These are phyloP conservation scores for Dendrothele bispora DNA, from an alignment of 768 basidiomycete species.

Conservation along the genomic window DNA sequence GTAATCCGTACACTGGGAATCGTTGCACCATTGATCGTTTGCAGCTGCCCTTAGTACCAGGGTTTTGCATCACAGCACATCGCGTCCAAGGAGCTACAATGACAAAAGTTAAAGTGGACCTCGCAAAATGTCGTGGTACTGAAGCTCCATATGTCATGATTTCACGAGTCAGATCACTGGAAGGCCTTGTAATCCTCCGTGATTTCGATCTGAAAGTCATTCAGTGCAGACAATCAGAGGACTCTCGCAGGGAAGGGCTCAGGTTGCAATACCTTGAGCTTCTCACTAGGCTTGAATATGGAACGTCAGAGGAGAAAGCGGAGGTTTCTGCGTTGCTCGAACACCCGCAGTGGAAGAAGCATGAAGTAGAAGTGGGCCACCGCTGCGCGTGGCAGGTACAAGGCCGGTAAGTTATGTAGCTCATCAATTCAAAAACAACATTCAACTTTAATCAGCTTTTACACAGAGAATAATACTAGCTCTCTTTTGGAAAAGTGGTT, in stretches of 20 bases:
- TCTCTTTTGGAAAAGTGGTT: no score
- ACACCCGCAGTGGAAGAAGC: no score
- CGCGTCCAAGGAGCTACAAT: constrained; percentile 28
- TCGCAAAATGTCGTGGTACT: no score
- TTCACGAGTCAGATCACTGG: constrained; percentile 22
- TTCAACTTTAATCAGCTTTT: no score
- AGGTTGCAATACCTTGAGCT: not conserved
- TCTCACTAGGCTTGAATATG: not conserved
- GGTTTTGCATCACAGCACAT: constrained; percentile 26
- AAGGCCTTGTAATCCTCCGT: constrained; percentile 18
- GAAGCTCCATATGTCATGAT: constrained; percentile 31
- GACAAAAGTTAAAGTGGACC: constrained; percentile 17
- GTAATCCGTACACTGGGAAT: not conserved
- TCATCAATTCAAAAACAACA: no score
- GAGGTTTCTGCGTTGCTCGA: not conserved
- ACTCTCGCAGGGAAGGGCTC: not conserved
- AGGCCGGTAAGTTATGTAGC: no score
- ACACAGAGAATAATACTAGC: no score
- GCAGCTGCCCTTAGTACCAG: constrained; percentile 26
- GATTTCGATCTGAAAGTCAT: constrained; percentile 15
- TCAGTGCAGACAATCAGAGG: not conserved
- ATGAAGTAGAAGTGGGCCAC: no score
- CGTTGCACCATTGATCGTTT: constrained; percentile 10
- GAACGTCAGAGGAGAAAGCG: not conserved
- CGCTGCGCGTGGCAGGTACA: no score